Conservation (phyloP, 805 yeast species). For the Komagataella kurtzmanii region DNA sequence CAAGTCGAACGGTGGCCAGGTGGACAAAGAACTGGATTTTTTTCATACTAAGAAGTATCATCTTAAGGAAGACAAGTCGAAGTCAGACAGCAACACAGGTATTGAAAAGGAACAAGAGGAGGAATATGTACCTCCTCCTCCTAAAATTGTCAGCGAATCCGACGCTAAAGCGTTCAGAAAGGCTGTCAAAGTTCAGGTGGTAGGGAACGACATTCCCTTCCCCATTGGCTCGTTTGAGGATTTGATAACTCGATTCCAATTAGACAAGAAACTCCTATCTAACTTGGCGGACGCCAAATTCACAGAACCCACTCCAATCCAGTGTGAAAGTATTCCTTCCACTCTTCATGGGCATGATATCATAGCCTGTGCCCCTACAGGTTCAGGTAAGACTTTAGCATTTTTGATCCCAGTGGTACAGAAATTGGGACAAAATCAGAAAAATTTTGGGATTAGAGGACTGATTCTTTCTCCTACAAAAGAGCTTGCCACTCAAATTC, state of each 20-base stretch:
- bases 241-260: slow-evolving; percentile 49
- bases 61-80: slow-evolving; percentile 7
- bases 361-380: slow-evolving; percentile 94
- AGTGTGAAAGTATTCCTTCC: slow-evolving; percentile 78
- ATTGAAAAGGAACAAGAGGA: slow-evolving; percentile 13
- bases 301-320: slow-evolving; percentile 85
- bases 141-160: slow-evolving; percentile 32
- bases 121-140: slow-evolving; percentile 20
- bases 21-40: slow-evolving; percentile 72
- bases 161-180: slow-evolving; percentile 55
- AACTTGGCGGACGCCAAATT: slow-evolving; percentile 63
- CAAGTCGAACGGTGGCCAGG: slow-evolving; percentile 21
- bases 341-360: slow-evolving; percentile 60
- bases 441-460: slow-evolving; percentile 48
- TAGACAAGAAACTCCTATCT: slow-evolving; percentile 42
- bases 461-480: slow-evolving; percentile 87
- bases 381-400: slow-evolving; percentile 94
- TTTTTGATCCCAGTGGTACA: slow-evolving; percentile 77
- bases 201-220: slow-evolving; percentile 79
- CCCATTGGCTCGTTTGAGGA: slow-evolving; percentile 89
- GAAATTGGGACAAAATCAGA: slow-evolving; percentile 14
- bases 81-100: slow-evolving; percentile 16
- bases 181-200: slow-evolving; percentile 49
- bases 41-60: slow-evolving; percentile 45
- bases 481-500: slow-evolving; percentile 83